Percentiles rank a stretch among this genome's conserved stretches.
Conservation (phyloP, 1,284 basidiomycete species). For the Papiliotrema flavescens region DNA sequence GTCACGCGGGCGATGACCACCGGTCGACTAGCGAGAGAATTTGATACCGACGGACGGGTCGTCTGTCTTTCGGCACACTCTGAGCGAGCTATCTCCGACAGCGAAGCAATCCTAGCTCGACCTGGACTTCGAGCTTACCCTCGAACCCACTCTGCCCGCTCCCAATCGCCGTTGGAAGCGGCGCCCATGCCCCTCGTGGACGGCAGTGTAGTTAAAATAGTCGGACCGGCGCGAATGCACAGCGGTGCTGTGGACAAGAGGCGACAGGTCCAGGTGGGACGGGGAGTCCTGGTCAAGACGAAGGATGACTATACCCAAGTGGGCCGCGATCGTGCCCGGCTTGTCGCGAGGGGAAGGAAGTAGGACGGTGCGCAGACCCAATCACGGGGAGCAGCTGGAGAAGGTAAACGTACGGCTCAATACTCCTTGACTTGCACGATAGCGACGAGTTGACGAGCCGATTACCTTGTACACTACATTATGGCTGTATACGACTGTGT, state of each 20-base stretch:
- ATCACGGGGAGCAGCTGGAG: not conserved
- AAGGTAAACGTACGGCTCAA: not conserved
- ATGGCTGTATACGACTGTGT: not conserved
- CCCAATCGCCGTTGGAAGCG: not conserved
- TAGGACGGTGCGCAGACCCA: not conserved
- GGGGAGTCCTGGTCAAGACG: not conserved
- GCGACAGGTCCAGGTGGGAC: too few species aligned
- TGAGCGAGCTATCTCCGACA: constrained; percentile 2
- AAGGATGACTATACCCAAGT: not conserved
- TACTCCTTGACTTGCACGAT: not conserved
- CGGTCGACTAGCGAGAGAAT: constrained; percentile 13
- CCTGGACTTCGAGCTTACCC: not conserved
- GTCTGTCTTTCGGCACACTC: constrained; percentile 20
- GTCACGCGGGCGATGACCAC: constrained; percentile 19
- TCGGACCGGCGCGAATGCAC: not conserved
- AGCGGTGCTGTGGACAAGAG: too few species aligned
- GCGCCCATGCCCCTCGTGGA: not conserved
- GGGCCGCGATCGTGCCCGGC: not conserved
- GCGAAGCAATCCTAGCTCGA: not conserved
- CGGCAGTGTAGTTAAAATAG: not conserved
- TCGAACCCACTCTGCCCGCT: not conserved
- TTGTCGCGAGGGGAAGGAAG: not conserved
- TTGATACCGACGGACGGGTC: constrained; percentile 18
- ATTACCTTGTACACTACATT: not conserved
- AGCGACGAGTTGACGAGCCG: not conserved